Evolutionary conservation across 495 filamentous ascomycete genomes (phyloP).

Genomic region (Neurospora sp.): DNA sequence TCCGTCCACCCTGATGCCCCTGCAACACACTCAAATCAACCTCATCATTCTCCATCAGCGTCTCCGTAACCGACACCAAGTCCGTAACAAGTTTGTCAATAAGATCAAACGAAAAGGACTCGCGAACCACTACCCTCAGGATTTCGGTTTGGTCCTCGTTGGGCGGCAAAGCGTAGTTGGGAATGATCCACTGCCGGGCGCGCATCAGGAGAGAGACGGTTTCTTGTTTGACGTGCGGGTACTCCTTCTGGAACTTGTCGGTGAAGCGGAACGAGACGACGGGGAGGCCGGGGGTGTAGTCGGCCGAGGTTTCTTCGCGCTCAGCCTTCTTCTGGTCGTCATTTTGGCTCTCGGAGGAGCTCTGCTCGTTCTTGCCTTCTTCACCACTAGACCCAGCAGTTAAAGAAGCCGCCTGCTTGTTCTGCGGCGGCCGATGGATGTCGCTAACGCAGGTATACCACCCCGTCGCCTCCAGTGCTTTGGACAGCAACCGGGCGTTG

Average conservation of each 20-base stretch:
- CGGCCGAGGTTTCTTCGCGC: constrained; percentile 32
- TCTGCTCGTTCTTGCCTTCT: constrained; percentile 17
- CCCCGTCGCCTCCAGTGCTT: constrained; percentile 55
- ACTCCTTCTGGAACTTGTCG: constrained; percentile 51
- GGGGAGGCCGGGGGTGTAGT: constrained; percentile 58
- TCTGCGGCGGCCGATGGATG: constrained; percentile 45
- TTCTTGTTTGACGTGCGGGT: constrained; percentile 56
- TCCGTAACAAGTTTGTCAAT: constrained; percentile 52
- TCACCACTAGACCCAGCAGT: background rate
- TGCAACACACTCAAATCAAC: constrained; percentile 34
- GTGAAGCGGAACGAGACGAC: constrained; percentile 61
- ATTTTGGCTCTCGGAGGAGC: background rate
- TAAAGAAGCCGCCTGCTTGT: constrained; percentile 7
- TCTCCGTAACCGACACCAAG: constrained; percentile 46
- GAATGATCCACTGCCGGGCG: constrained; percentile 66
- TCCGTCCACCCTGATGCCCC: constrained; percentile 17
- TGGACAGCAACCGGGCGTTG: constrained; percentile 57
- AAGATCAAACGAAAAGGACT: constrained; percentile 59
- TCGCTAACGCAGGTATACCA: constrained; percentile 64
- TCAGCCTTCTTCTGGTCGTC: constrained; percentile 3
- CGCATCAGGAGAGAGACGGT: constrained; percentile 54
- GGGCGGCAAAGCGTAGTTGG: constrained; percentile 64
- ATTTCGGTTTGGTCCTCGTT: constrained; percentile 55
- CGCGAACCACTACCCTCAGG: constrained; percentile 56
- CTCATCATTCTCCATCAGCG: constrained; percentile 41